These are phyloP conservation scores for Rhodamnia rubescens DNA, from an alignment of 345 rosid genomes.

Conservation along the genomic window DNA sequence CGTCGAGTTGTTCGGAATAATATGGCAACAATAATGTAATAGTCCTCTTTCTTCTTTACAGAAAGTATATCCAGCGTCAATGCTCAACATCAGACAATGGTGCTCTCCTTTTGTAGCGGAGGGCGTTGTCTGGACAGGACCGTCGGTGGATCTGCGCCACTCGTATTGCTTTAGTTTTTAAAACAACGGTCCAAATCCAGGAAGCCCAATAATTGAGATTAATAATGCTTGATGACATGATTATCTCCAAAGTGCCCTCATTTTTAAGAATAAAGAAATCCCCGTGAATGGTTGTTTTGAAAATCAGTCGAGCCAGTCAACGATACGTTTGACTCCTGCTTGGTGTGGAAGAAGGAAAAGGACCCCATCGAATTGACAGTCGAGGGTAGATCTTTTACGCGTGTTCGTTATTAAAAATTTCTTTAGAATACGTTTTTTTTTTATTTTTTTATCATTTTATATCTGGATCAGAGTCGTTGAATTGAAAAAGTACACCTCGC, in stretches of 20 bases:
- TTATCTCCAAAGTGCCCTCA: neutral
- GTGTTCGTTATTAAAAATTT: too few species aligned
- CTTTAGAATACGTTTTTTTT: too few species aligned
- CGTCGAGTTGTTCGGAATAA: neutral
- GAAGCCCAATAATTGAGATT: neutral
- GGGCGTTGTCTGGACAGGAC: neutral
- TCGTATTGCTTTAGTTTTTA: neutral
- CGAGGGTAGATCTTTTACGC: neutral
- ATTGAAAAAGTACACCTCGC: accelerated
- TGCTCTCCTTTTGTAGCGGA: neutral
- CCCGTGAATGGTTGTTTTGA: neutral
- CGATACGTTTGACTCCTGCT: neutral
- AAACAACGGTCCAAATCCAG: neutral
- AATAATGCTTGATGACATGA: neutral
- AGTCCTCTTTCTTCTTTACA: neutral
- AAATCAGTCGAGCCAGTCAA: neutral
- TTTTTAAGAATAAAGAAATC: neutral
- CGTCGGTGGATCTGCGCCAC: neutral
- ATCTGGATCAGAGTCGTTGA: accelerated
- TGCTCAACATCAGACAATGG: neutral
- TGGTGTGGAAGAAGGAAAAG: neutral
- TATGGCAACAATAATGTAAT: neutral
- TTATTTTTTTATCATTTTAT: neutral
- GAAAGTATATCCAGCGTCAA: neutral
- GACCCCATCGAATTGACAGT: neutral